A percentile compares a stretch with the other conserved stretches of the same genome.
Evolutionary conservation across 2,329 filamentous ascomycete species (phyloP).

Genomic region (Aspergillus chevalieri): DNA sequence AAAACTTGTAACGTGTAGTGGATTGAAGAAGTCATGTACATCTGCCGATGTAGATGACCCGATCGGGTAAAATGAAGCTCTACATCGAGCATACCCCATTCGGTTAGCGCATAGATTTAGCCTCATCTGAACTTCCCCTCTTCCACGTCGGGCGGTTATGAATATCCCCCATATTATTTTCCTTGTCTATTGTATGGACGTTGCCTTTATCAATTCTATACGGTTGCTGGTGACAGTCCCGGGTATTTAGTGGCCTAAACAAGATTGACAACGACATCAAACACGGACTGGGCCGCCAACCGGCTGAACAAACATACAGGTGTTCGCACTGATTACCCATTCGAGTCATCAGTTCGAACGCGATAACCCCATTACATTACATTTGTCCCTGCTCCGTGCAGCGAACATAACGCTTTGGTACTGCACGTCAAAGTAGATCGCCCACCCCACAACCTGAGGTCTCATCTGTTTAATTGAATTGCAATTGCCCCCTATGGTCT

Average conservation of each 20-base stretch:
- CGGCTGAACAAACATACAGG: neutral
- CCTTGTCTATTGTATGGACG: neutral
- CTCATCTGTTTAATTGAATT: neutral
- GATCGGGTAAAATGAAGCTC: neutral
- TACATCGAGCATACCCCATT: neutral
- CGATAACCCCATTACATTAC: neutral
- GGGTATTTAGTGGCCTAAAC: neutral
- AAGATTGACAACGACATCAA: neutral
- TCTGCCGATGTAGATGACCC: neutral
- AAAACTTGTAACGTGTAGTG: too few relatives aligned
- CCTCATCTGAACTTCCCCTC: neutral
- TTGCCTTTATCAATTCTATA: neutral
- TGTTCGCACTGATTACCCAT: neutral
- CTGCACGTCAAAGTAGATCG: neutral
- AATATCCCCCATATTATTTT: neutral
- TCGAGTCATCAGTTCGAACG: neutral
- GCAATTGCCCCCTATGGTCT: conserved; percentile 29
- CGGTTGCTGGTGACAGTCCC: neutral
- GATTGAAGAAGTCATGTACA: too few relatives aligned
- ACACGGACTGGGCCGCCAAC: neutral
- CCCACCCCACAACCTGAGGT: neutral
- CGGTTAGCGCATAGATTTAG: neutral
- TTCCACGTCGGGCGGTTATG: neutral
- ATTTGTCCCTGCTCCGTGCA: neutral
- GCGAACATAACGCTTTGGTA: neutral